phyloP scores from a whole-genome alignment of 2,329 filamentous ascomycete species.

The Fusarium sp. region DNA sequence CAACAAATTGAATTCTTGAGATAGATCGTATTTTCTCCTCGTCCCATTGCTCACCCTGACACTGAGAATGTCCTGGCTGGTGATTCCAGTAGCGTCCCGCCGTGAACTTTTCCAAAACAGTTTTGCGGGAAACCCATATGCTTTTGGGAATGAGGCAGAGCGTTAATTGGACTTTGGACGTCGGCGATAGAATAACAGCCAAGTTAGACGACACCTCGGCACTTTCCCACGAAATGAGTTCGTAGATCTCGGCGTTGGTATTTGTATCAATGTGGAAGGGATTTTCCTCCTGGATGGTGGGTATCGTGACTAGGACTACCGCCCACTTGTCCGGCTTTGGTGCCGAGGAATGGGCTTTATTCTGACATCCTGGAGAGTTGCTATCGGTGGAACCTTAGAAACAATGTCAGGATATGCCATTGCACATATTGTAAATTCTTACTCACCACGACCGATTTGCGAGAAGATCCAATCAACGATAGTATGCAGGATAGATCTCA shows the following conservation, averaged over 20 bases:
- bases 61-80: neutral
- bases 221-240: slow-evolving; percentile 14
- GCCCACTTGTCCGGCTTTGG: slow-evolving; percentile 10
- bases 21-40: slow-evolving; percentile 6
- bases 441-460: slow-evolving; percentile 4
- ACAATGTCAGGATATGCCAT: neutral
- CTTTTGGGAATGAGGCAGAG: slow-evolving; percentile 20
- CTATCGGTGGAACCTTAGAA: neutral
- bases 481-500: neutral
- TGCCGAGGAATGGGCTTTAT: neutral
- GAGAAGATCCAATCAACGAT: slow-evolving; percentile 4
- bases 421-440: accelerated
- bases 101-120: slow-evolving; percentile 12
- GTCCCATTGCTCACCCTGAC: slow-evolving; percentile 3
- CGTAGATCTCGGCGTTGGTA: neutral
- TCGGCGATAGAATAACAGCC: neutral
- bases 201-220: neutral
- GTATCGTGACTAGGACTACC: slow-evolving; percentile 12
- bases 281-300: neutral
- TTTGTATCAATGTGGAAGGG: neutral
- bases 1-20: slow-evolving; percentile 11
- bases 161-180: slow-evolving; percentile 8
- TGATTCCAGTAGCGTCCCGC: slow-evolving; percentile 19
- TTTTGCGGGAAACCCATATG: slow-evolving; percentile 16
- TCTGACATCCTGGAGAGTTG: neutral